phyloP scores from a whole-genome alignment of 2,329 filamentous ascomycete genomes.

The Curvularia hawaiiensis region DNA sequence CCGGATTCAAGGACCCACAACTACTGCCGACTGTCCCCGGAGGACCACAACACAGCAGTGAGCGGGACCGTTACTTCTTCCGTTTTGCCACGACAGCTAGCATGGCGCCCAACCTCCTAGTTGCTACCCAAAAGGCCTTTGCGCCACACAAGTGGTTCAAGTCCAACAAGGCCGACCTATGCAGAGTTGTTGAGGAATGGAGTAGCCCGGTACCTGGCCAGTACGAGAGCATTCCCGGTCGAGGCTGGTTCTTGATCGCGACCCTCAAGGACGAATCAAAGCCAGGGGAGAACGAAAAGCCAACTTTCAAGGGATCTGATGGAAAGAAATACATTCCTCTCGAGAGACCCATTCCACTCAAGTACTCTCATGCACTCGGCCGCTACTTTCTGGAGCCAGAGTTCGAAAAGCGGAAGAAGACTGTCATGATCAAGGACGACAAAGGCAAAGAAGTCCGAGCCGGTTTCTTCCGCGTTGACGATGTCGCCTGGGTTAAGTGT shows the following conservation, averaged over 20 bases:
- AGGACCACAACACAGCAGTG: conserved; percentile 13
- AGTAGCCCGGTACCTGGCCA: conserved; percentile 54
- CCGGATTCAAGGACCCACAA: conserved; percentile 11
- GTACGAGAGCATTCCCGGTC: conserved; percentile 57
- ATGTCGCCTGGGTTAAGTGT: conserved; percentile 57
- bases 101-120: conserved; percentile 59
- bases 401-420: conserved; percentile 54
- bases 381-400: conserved; percentile 56
- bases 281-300: conserved; percentile 28
- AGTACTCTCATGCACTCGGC: conserved; percentile 57
- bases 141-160: conserved; percentile 58
- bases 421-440: conserved; percentile 48
- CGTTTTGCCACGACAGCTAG: conserved; percentile 10
- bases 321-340: conserved; percentile 33
- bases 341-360: conserved; percentile 45
- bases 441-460: conserved; percentile 48
- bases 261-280: conserved; percentile 43
- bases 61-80: conserved; percentile 4
- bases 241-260: conserved; percentile 56
- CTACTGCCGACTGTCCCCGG: conserved; percentile 10
- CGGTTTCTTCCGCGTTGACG: conserved; percentile 57
- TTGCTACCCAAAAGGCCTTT: conserved; percentile 56
- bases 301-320: conserved; percentile 8
- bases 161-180: conserved; percentile 45
- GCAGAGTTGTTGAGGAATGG: conserved; percentile 55